Percentiles rank a stretch among this genome's conserved stretches.
Evolutionary conservation across 2,329 filamentous ascomycete species (phyloP).

Genomic region (Fusarium poae): DNA sequence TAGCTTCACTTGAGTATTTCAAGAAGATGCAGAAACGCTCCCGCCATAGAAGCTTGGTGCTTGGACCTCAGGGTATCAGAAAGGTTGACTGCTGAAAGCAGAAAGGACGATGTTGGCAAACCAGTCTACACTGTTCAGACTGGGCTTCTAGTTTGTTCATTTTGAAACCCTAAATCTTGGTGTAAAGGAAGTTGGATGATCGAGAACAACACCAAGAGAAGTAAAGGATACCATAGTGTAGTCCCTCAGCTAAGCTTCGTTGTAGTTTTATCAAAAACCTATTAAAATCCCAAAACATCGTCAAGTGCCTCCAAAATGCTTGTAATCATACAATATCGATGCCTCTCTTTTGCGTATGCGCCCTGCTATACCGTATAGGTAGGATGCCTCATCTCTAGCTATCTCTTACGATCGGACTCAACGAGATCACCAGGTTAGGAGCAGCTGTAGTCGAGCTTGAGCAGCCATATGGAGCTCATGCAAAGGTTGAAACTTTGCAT

Average conservation of each 20-base stretch:
- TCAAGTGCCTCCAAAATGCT: neutral
- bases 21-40: neutral
- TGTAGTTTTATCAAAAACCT: neutral
- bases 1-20: constrained; percentile 16
- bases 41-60: neutral
- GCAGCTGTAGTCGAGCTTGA: too few species aligned
- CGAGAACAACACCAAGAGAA: neutral
- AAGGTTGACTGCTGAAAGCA: too few species aligned
- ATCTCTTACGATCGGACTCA: too few species aligned
- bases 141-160: neutral
- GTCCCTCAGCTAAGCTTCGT: neutral
- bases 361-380: constrained; percentile 3
- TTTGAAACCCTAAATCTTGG: neutral
- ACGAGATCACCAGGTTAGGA: too few species aligned
- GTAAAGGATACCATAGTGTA: neutral
- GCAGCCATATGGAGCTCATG: too few species aligned
- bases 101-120: too few species aligned
- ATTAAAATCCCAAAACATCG: neutral
- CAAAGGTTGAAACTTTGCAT: too few species aligned
- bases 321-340: neutral
- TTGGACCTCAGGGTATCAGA: neutral
- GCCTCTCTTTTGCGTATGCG: neutral
- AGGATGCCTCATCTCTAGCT: too few species aligned
- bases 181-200: neutral
- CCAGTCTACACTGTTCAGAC: too few species aligned